Base-by-base conservation (phyloP, 257 asterid species). In the Solanum pennellii region DNA sequence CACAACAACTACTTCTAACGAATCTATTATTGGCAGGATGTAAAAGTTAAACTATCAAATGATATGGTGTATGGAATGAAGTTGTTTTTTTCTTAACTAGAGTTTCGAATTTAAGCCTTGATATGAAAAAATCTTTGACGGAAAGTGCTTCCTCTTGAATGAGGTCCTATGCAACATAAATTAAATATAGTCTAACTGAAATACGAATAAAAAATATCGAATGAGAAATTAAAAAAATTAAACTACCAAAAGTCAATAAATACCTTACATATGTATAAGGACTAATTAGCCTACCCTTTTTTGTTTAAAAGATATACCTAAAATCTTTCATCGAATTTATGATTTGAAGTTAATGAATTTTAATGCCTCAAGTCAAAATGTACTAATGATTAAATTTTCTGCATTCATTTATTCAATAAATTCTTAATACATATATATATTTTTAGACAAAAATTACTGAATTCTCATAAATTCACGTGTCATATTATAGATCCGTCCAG, bases 401-500 rank as follows among this genome's bases (percentile, higher is more conserved):
- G 13, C n/a, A 18, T 56, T 56, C 65, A 56, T 18, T 18, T 56
- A 18, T 56, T 56, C n/a, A 56, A 18, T 5, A 56, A 56, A 56
- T 18, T 52, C 23, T 52, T 52, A 3, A 6, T 18, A 56, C 65
- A 56, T 56, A 56, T 56, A 21, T 3, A 68, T 13, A 14, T 13
- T 15, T 7, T 15, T 31, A 69, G 12, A 69, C 2, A 69, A 33
- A 72, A 72, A 16, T 0, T 33, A 33, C 4, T 33, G 3, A 68
- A 2, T 29, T 68, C 0, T 4, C 0, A 1, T 68, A 11, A 29
- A 68, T 29, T 21, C 25, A 16, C 6, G 21, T 33, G 12, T 71
- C 2, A 16, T 71, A 71, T 2, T 16, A 7, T 4, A 3, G 14
- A 71, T 31, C n/a, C 44, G 0, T 25, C 75, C 10, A 0, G 1